Conservation (phyloP, 2,329 filamentous ascomycete species). For the Neopestalotiopsis clavispora region DNA sequence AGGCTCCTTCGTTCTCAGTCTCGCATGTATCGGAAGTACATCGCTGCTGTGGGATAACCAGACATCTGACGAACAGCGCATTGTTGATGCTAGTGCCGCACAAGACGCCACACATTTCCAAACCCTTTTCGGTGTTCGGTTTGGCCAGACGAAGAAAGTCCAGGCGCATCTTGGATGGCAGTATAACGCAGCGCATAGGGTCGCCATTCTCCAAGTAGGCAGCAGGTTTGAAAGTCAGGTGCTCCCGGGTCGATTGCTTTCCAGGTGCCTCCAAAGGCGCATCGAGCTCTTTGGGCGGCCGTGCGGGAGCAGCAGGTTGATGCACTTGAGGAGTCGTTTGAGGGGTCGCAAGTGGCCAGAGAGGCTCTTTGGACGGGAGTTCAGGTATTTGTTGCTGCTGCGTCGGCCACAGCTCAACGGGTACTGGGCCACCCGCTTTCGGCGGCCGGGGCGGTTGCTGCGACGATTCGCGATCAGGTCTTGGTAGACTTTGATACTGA, state of each 20-base stretch:
- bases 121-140: constrained; percentile 77
- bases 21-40: constrained; percentile 94
- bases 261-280: constrained; percentile 25
- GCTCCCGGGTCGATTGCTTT: constrained; percentile 49
- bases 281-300: constrained; percentile 38
- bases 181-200: constrained; percentile 84
- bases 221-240: constrained; percentile 80
- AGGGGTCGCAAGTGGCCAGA: constrained; percentile 25
- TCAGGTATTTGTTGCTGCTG: constrained; percentile 27
- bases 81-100: constrained; percentile 92
- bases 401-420: constrained; percentile 16
- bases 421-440: constrained; percentile 30
- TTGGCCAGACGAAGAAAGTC: constrained; percentile 77
- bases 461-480: constrained; percentile 22
- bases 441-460: constrained; percentile 43
- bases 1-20: constrained; percentile 81
- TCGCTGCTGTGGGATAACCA: constrained; percentile 90
- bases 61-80: constrained; percentile 85
- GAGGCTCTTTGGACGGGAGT: constrained; percentile 35
- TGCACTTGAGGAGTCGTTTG: constrained; percentile 21
- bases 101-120: constrained; percentile 95
- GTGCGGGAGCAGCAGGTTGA: constrained; percentile 24
- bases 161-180: constrained; percentile 76
- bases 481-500: constrained; percentile 39
- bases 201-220: constrained; percentile 90